Percentiles rank a stretch among this genome's conserved stretches.
phyloP scores from a whole-genome alignment of 495 filamentous ascomycete species.

The Penicillium lagena region DNA sequence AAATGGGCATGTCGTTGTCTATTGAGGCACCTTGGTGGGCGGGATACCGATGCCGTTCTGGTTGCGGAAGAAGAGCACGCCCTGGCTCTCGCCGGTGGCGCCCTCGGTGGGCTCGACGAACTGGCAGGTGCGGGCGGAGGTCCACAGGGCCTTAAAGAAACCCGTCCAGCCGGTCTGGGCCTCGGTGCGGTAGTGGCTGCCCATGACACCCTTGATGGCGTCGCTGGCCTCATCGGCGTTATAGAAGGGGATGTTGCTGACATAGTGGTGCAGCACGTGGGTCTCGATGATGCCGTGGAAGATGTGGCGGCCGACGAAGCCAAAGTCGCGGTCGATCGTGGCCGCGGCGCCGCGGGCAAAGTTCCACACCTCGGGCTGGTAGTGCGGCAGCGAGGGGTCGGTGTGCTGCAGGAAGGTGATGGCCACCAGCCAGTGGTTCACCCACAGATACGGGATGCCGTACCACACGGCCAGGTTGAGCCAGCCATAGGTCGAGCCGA shows the following conservation, averaged over 20 bases:
- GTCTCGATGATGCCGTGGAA: conserved; percentile 59
- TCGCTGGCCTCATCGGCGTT: conserved; percentile 55
- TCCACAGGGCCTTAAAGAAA: conserved; percentile 52
- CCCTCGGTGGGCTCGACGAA: conserved; percentile 62
- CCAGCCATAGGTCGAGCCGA: conserved; percentile 72
- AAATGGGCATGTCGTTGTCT: conserved; percentile 5
- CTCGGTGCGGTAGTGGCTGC: conserved; percentile 49
- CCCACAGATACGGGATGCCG: conserved; percentile 90
- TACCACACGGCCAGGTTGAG: conserved; percentile 89
- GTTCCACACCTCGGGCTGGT: conserved; percentile 49
- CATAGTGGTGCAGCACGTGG: conserved; percentile 55
- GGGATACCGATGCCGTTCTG: conserved; percentile 65
- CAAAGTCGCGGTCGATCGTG: conserved; percentile 56
- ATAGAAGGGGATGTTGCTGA: conserved; percentile 58
- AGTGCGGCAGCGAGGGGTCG: conserved; percentile 53
- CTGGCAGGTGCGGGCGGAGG: conserved; percentile 44
- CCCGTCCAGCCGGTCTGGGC: conserved; percentile 44
- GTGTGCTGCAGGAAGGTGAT: conserved; percentile 60
- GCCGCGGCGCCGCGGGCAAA: conserved; percentile 52
- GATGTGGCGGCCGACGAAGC: conserved; percentile 51
- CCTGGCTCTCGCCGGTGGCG: conserved; percentile 46
- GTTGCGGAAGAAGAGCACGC: conserved; percentile 54
- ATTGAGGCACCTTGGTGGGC: conserved; percentile 46
- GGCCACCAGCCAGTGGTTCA: conserved; percentile 87
- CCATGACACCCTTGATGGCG: conserved; percentile 53